Conservation (phyloP, 1,284 basidiomycete genomes). For the Trichosporon ovoides region DNA sequence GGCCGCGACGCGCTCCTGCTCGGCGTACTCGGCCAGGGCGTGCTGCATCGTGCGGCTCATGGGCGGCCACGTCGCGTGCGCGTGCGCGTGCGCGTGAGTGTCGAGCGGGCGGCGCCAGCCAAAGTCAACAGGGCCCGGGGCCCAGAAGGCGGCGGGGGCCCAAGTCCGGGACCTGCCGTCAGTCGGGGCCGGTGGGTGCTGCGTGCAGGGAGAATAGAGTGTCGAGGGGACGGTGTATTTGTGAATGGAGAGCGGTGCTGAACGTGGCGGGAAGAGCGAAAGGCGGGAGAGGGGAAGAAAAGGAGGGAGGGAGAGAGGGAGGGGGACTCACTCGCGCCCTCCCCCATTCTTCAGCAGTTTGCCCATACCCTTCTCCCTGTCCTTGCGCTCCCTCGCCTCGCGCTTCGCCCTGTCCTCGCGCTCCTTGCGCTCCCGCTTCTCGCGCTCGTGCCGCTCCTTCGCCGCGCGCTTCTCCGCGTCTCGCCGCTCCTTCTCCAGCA, state of each 20-base stretch:
- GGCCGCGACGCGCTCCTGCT: not conserved
- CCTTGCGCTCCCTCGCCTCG: not conserved
- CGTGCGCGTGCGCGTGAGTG: not conserved
- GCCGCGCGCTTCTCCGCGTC: not conserved
- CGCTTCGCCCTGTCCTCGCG: not conserved
- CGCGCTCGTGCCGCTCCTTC: not conserved
- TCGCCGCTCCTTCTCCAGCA: not conserved
- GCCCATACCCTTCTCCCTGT: not conserved
- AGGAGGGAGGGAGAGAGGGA: no score
- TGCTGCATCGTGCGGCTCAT: not conserved
- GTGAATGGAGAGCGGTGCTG: no score
- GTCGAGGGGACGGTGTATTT: no score
- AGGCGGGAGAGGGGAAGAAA: no score
- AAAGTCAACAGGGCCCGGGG: not conserved
- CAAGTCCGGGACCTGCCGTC: not conserved
- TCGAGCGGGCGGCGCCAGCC: not conserved
- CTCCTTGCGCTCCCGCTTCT: not conserved
- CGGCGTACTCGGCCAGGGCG: not conserved
- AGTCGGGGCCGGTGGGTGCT: no score
- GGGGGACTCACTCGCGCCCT: not conserved
- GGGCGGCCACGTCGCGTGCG: not conserved
- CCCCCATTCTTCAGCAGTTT: not conserved
- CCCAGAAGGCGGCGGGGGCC: not conserved
- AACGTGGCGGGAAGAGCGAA: no score
- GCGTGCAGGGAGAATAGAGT: no score